Percentiles rank a stretch among this genome's conserved stretches.
phyloP scores from a whole-genome alignment of 352 stramenopile species.

The Thalassiosira pacifica region DNA sequence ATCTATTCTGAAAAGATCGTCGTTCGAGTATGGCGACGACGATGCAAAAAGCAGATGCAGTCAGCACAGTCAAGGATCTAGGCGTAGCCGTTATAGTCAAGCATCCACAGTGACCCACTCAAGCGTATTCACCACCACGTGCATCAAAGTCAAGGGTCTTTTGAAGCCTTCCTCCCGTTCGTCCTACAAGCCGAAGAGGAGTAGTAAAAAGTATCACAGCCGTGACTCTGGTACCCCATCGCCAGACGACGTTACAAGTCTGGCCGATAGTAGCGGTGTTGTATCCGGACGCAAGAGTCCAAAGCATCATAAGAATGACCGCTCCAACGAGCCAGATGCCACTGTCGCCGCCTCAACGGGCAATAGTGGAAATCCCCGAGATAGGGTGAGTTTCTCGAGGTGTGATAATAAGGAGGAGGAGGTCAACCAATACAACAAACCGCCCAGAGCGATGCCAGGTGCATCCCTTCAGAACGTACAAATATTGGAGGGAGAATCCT shows the following conservation, averaged over 20 bases:
- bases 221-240: no score
- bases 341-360: background rate
- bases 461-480: background rate
- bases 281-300: no score
- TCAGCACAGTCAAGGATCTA: no score
- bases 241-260: no score
- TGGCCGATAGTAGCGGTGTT: no score
- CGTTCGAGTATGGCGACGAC: background rate
- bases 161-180: background rate
- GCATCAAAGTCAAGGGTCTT: background rate
- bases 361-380: background rate
- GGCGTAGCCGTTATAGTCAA: background rate
- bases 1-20: background rate
- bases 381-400: background rate
- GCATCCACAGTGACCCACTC: background rate
- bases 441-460: background rate
- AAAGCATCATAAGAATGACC: background rate
- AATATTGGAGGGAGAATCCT: background rate
- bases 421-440: no score
- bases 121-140: background rate
- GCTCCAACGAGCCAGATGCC: background rate
- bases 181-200: background rate
- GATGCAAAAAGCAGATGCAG: no score
- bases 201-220: background rate
- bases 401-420: background rate